Evolutionary conservation across 139 green algal genomes (phyloP), one percentile per base, ranked within the genome.

Genomic region (Tetratostichococcus sp.): DNA sequence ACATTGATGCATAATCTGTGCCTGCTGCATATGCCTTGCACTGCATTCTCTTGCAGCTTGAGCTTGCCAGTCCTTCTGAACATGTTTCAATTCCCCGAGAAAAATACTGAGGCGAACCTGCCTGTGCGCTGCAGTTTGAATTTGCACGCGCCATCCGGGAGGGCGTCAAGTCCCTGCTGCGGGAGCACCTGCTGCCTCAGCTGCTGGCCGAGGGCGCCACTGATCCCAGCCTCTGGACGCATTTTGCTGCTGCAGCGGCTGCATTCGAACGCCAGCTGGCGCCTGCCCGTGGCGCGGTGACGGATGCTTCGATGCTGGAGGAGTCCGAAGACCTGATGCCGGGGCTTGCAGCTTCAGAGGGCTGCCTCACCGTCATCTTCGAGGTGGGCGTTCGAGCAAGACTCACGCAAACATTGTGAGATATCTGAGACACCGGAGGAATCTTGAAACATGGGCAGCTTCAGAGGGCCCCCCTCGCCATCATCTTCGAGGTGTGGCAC

Each of bases 81-180:
- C n/a, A n/a, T n/a, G n/a, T n/a, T n/a, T n/a, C n/a, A n/a, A n/a
- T n/a, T n/a, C n/a, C n/a, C n/a, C n/a, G n/a, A n/a, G n/a, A n/a
- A n/a, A n/a, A n/a, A n/a, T n/a, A n/a, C n/a, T n/a, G n/a, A n/a
- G n/a, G n/a, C n/a, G n/a, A n/a, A n/a, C n/a, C n/a, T n/a, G n/a
- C n/a, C n/a, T n/a, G n/a, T n/a, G n/a, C n/a, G n/a, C n/a, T 88
- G 70, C 83, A 73, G 30, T 43, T 84, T 58, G 85, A 89, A 71
- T 71, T 86, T 67, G 77, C 83, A 0, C 70, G 80, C 4, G 83
- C 80, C 30, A 31, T 89, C 32, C 71, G 80, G 30, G 33, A 35
- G 4, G 70, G 57, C 16, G 80, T 76, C n/a, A 67, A 81, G 73
- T 62, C 43, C 35, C 14, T 89, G 2, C 72, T 86, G 39, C 26